These are phyloP conservation scores for Narthecium ossifragum DNA, from an alignment of 106 monocot species.

Conservation along the genomic window DNA sequence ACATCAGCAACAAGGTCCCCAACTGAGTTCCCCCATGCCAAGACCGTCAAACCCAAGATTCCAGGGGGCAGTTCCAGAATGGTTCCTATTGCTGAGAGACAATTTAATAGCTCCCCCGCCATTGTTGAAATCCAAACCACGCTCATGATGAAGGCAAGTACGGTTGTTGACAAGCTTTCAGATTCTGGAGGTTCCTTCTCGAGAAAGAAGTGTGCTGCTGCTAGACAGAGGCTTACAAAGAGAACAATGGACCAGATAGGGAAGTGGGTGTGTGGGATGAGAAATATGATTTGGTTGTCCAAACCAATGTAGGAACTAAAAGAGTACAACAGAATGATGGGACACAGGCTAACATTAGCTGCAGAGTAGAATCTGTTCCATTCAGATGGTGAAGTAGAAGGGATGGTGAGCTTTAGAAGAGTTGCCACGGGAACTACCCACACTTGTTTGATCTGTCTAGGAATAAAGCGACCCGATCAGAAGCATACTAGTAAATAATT, in stretches of 20 bases:
- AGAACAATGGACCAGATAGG: constrained; percentile 71
- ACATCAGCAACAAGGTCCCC: constrained; percentile 95
- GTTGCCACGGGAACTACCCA: constrained; percentile 66
- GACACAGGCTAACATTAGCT: constrained; percentile 74
- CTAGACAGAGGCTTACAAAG: constrained; percentile 47
- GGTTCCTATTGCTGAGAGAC: constrained; percentile 49
- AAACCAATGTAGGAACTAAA: constrained; percentile 53
- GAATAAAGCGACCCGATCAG: neutral
- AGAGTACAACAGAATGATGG: constrained; percentile 54
- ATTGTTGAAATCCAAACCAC: constrained; percentile 95
- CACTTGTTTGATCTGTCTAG: constrained; percentile 42
- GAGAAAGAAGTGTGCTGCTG: constrained; percentile 44
- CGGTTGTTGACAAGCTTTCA: constrained; percentile 20
- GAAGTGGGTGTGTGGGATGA: constrained; percentile 42
- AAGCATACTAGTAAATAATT: neutral
- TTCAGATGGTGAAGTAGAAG: constrained; percentile 42
- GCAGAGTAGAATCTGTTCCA: constrained; percentile 72
- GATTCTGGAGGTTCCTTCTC: constrained; percentile 56
- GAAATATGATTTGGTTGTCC: constrained; percentile 50
- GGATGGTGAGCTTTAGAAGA: constrained; percentile 81
- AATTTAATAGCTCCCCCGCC: constrained; percentile 85
- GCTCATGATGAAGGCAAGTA: constrained; percentile 80
- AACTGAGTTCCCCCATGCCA: constrained; percentile 96
- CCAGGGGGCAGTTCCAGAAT: constrained; percentile 67
- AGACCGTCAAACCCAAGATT: constrained; percentile 81